Conservation (phyloP, 352 stramenopile species). For the Paralagenidium karlingii region DNA sequence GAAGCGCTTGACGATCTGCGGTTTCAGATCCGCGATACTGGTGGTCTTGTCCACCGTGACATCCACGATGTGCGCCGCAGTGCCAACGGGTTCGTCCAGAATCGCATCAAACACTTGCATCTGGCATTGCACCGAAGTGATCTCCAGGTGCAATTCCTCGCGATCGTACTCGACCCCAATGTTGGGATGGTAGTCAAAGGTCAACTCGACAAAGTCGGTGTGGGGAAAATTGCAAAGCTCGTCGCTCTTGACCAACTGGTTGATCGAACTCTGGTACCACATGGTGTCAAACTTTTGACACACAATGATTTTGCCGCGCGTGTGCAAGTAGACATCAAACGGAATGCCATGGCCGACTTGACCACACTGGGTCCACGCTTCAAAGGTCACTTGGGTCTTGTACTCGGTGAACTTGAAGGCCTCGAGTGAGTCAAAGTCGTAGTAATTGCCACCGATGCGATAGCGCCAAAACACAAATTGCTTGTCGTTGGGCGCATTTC, state of each 20-base stretch:
- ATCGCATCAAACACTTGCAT: too few species aligned
- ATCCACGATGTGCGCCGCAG: too few species aligned
- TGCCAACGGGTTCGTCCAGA: too few species aligned
- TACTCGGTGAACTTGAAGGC: not conserved
- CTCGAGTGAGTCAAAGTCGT: too few species aligned
- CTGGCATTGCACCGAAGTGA: too few species aligned
- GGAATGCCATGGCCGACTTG: slow-evolving; percentile 22
- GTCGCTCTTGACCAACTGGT: slow-evolving; percentile 16
- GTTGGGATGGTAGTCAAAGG: slow-evolving; percentile 45
- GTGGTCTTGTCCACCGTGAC: too few species aligned
- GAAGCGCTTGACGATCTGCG: too few species aligned
- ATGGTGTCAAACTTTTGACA: slow-evolving; percentile 40
- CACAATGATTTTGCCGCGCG: slow-evolving; percentile 25
- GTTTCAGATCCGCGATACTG: too few species aligned
- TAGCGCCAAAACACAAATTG: slow-evolving; percentile 60
- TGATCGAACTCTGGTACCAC: slow-evolving; percentile 50
- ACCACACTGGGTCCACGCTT: slow-evolving; percentile 51
- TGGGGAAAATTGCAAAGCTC: slow-evolving; percentile 32
- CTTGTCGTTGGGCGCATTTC: too few species aligned
- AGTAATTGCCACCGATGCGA: slow-evolving; percentile 20
- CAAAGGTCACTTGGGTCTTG: slow-evolving; percentile 7
- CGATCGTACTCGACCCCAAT: too few species aligned
- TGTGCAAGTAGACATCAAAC: slow-evolving; percentile 37
- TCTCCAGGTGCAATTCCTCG: too few species aligned
- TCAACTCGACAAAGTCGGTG: slow-evolving; percentile 53